These are phyloP conservation scores for Cetraspora pellucida DNA, from an alignment of 192 early-diverging fungal species.

Conservation along the genomic window DNA sequence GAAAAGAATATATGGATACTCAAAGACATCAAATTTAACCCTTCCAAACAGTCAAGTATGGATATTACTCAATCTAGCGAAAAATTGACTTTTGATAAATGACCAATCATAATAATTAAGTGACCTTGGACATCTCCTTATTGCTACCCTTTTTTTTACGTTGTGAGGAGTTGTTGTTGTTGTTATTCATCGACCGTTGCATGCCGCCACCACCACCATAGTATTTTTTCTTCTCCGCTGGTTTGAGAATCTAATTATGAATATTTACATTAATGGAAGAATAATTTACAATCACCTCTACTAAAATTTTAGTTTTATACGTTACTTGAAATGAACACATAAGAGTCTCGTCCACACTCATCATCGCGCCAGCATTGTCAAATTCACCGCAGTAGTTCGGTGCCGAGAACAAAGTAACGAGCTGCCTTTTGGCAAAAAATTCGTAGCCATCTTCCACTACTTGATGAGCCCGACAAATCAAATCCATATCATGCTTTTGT, in stretches of 20 bases:
- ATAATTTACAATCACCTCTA: not conserved
- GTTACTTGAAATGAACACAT: conserved; percentile 83
- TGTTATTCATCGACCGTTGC: conserved; percentile 67
- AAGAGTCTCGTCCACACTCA: conserved; percentile 83
- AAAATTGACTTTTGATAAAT: too few species aligned
- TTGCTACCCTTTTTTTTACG: conserved; percentile 19
- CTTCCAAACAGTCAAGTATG: too few species aligned
- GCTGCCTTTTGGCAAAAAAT: conserved; percentile 95
- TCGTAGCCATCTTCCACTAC: conserved; percentile 99
- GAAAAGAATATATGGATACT: too few species aligned
- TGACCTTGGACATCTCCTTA: not conserved
- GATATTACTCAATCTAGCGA: too few species aligned
- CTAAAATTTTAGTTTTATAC: not conserved
- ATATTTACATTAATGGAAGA: not conserved
- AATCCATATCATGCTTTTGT: conserved; percentile 95
- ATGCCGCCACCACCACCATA: conserved; percentile 74
- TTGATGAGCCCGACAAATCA: conserved; percentile 98
- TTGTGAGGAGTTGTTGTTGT: conserved; percentile 59
- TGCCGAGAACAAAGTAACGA: conserved; percentile 95
- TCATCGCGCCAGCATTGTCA: conserved; percentile 87
- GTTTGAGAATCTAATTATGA: conserved; percentile 81
- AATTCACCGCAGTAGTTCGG: conserved; percentile 97
- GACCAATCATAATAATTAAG: not conserved
- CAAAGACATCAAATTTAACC: too few species aligned
- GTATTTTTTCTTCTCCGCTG: conserved; percentile 90